These are phyloP conservation scores for Russula olivacea DNA, from an alignment of 768 basidiomycete genomes.

Conservation along the genomic window DNA sequence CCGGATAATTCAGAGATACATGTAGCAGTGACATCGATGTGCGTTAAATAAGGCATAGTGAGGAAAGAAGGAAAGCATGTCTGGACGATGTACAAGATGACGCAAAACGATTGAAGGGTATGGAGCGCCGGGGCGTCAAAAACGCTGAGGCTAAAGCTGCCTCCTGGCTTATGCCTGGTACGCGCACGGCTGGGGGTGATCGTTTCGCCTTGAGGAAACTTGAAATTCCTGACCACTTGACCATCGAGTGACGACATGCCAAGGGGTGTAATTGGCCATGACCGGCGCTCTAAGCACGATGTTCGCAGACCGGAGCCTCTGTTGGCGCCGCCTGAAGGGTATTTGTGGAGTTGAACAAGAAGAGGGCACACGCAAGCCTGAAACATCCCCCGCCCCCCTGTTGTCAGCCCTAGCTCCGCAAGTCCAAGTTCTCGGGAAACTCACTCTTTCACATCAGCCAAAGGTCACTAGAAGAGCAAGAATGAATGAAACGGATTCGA, in stretches of 20 bases:
- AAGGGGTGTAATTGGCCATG: constrained; percentile 9
- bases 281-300: constrained; percentile 9
- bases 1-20: constrained; percentile 13
- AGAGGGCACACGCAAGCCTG: constrained; percentile 11
- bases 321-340: constrained; percentile 8
- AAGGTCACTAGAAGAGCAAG: constrained; percentile 11
- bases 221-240: constrained; percentile 13
- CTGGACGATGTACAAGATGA: constrained; percentile 14
- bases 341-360: constrained; percentile 16
- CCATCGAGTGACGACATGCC: constrained; percentile 11
- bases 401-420: constrained; percentile 5
- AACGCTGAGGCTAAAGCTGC: constrained; percentile 1
- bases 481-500: constrained; percentile 17
- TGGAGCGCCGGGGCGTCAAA: constrained; percentile 1
- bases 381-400: background rate
- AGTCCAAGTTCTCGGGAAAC: background rate
- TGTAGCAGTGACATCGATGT: constrained; percentile 4
- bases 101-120: background rate
- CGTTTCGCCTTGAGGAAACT: constrained; percentile 8
- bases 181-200: constrained; percentile 9
- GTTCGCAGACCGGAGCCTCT: constrained; percentile 9
- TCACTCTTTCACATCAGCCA: constrained; percentile 16
- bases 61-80: constrained; percentile 6
- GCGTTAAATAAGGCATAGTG: constrained; percentile 17
- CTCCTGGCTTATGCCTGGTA: constrained; percentile 19